Evolutionary conservation across 1,284 basidiomycete species (phyloP).

Genomic region (Microbotryum scabiosae): DNA sequence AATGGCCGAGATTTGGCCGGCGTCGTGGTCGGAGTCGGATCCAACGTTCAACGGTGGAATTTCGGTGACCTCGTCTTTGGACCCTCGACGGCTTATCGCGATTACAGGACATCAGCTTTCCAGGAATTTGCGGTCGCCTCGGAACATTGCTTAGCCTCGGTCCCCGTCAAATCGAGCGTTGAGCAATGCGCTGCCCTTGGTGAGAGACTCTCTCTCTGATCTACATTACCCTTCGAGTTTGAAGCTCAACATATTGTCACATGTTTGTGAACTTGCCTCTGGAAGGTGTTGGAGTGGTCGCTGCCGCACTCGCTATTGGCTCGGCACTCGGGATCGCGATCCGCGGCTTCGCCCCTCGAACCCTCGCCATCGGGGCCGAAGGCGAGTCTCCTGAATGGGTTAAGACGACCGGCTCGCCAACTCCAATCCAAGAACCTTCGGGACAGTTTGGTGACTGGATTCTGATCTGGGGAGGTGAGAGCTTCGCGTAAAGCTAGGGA

Average conservation of each 20-base stretch:
- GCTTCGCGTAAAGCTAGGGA: neutral
- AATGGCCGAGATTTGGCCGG: slow-evolving; percentile 12
- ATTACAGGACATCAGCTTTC: slow-evolving; percentile 16
- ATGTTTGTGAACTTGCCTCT: neutral
- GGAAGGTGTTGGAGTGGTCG: slow-evolving; percentile 7
- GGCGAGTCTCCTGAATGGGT: slow-evolving; percentile 8
- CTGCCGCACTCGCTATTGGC: slow-evolving; percentile 10
- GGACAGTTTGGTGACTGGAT: slow-evolving; percentile 6
- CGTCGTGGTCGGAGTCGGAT: slow-evolving; percentile 3
- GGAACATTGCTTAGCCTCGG: slow-evolving; percentile 8
- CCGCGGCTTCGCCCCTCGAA: slow-evolving; percentile 8
- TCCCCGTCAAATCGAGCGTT: neutral
- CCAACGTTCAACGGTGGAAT: neutral
- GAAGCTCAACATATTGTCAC: no score
- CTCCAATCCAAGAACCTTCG: neutral
- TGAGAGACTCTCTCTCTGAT: neutral
- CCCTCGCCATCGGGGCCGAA: slow-evolving; percentile 6
- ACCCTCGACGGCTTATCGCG: slow-evolving; percentile 13
- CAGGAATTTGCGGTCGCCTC: slow-evolving; percentile 14
- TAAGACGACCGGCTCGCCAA: neutral
- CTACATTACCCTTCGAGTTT: no score
- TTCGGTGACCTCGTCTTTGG: slow-evolving; percentile 12
- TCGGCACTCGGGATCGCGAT: slow-evolving; percentile 8
- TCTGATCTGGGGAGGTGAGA: slow-evolving; percentile 17
- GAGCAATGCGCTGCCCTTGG: slow-evolving; percentile 14